phyloP scores from a whole-genome alignment of 371 early-diverging fungal species.

The Rozella allomycis region DNA sequence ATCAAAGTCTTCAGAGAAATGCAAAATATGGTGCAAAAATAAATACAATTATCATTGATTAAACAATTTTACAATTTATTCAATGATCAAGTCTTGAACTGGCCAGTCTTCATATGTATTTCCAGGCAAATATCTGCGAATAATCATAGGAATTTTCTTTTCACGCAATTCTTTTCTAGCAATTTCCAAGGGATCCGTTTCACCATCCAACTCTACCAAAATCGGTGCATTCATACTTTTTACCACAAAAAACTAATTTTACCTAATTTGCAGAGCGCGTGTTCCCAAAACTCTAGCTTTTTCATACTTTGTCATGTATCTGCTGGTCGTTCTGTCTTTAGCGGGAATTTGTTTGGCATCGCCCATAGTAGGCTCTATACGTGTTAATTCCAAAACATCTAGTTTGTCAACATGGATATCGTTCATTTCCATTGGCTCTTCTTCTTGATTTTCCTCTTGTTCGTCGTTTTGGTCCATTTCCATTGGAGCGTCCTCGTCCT shows the following conservation, averaged over 20 bases:
- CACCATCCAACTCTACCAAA: constrained; percentile 88
- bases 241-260: constrained; percentile 1
- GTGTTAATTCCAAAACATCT: too few relatives aligned
- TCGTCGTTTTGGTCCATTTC: too few relatives aligned
- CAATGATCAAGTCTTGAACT: constrained; percentile 67
- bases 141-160: constrained; percentile 84
- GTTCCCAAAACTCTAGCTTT: constrained; percentile 91
- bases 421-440: too few relatives aligned
- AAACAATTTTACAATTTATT: constrained; percentile 10
- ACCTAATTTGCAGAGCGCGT: constrained; percentile 29
- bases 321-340: constrained; percentile 60
- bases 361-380: too few relatives aligned
- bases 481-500: too few relatives aligned
- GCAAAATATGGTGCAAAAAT: too few relatives aligned
- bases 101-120: constrained; percentile 94
- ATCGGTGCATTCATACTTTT: constrained; percentile 98
- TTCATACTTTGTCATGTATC: constrained; percentile 99
- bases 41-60: too few relatives aligned
- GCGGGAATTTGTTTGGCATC: not conserved
- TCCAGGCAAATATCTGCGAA: constrained; percentile 91
- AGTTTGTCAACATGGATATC: too few relatives aligned
- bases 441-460: too few relatives aligned
- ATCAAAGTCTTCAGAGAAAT: too few relatives aligned
- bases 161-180: constrained; percentile 92
- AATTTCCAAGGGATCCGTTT: constrained; percentile 92